A percentile compares a stretch with the other conserved stretches of the same genome.
Evolutionary conservation across 139 green algal species (phyloP).

Genomic region (Chlorella vulgaris): DNA sequence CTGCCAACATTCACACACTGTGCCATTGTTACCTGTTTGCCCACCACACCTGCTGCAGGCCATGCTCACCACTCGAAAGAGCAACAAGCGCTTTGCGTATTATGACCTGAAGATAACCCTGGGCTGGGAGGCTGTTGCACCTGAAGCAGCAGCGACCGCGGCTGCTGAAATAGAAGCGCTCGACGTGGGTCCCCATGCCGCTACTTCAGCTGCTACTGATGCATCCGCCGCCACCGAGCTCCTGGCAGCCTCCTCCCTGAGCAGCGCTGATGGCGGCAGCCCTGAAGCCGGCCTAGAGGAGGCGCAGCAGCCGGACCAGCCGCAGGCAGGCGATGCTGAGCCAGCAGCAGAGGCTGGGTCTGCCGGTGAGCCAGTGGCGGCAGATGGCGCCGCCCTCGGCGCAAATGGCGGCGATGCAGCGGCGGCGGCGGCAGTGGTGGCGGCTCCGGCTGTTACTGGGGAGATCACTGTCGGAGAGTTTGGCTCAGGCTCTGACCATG

Average conservation of each 20-base stretch:
- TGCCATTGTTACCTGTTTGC: not conserved
- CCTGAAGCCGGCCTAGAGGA: too few species aligned
- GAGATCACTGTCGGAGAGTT: not conserved
- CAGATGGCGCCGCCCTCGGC: too few species aligned
- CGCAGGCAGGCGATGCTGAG: not conserved
- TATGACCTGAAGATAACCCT: constrained; percentile 76
- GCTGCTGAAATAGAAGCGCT: too few species aligned
- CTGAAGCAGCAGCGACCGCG: constrained; percentile 16
- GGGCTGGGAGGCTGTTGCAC: constrained; percentile 58
- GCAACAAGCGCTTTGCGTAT: constrained; percentile 78
- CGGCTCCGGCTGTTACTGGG: not conserved
- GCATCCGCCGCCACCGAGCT: too few species aligned
- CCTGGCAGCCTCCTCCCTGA: too few species aligned
- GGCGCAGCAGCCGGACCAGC: not conserved
- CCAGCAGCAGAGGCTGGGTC: not conserved
- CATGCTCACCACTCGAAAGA: constrained; percentile 72
- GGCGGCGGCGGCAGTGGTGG: not conserved
- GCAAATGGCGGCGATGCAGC: too few species aligned
- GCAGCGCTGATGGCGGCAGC: too few species aligned
- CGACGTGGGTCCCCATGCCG: too few species aligned
- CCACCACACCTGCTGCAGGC: constrained; percentile 48
- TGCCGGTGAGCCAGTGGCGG: not conserved
- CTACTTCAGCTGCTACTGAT: too few species aligned
- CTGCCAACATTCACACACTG: not conserved
- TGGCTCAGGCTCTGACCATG: constrained; percentile 18